Percentiles rank a stretch among this genome's conserved stretches.
phyloP scores from a whole-genome alignment of 352 stramenopile species.

The Elongisporangium undulatum region DNA sequence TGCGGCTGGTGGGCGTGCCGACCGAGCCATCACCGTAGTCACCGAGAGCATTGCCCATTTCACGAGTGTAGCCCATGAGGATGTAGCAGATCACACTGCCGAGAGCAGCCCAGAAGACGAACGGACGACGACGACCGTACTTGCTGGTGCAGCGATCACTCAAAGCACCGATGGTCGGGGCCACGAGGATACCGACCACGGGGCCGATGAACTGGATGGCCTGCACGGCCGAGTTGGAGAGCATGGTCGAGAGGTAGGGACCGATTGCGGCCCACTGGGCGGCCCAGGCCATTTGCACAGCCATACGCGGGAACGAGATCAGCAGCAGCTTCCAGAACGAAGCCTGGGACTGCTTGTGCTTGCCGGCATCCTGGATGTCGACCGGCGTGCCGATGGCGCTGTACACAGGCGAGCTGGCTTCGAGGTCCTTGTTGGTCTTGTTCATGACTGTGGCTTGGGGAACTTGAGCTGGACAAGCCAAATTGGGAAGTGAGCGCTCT shows the following conservation, averaged over 20 bases:
- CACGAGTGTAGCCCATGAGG: slow-evolving; percentile 12
- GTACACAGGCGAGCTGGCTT: too few species aligned
- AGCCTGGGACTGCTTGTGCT: too few species aligned
- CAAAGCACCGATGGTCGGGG: slow-evolving; percentile 39
- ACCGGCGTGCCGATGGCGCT: too few species aligned
- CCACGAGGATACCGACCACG: slow-evolving; percentile 40
- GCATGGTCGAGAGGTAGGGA: slow-evolving; percentile 41
- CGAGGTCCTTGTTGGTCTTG: too few species aligned
- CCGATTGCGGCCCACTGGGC: slow-evolving; percentile 51
- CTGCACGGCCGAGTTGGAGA: slow-evolving; percentile 38
- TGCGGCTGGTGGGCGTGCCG: slow-evolving; percentile 6
- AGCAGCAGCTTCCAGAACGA: slow-evolving; percentile 35
- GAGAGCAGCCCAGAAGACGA: slow-evolving; percentile 16
- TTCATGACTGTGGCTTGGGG: too few species aligned
- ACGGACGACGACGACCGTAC: slow-evolving; percentile 25
- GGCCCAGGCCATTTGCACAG: slow-evolving; percentile 50
- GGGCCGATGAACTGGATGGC: slow-evolving; percentile 48
- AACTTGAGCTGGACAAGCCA: too few species aligned
- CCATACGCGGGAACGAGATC: slow-evolving; percentile 45
- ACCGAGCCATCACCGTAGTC: slow-evolving; percentile 9
- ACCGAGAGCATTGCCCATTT: slow-evolving; percentile 13
- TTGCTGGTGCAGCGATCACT: slow-evolving; percentile 33
- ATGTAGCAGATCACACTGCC: slow-evolving; percentile 17
- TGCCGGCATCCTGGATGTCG: too few species aligned
- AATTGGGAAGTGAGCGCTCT: too few species aligned